Percentiles rank a stretch among this genome's conserved stretches.
Conservation (phyloP, 768 basidiomycete genomes). For the Lentinula lateritia region DNA sequence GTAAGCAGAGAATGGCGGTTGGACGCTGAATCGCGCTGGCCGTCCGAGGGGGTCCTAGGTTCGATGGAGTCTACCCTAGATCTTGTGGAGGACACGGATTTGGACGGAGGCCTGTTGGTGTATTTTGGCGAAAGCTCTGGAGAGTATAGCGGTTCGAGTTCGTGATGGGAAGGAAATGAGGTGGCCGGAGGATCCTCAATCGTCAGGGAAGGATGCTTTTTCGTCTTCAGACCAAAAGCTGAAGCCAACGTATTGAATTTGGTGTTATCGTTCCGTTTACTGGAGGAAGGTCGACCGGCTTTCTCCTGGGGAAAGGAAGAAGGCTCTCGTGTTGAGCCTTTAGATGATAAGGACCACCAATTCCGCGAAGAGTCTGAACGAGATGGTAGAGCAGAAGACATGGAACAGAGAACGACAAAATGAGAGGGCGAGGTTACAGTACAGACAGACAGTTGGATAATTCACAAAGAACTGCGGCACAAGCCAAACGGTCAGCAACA, state of each 20-base stretch:
- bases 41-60: slow-evolving; percentile 51
- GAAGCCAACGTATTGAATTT: slow-evolving; percentile 53
- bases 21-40: slow-evolving; percentile 21
- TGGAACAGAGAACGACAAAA: slow-evolving; percentile 15
- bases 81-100: slow-evolving; percentile 52
- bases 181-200: slow-evolving; percentile 43
- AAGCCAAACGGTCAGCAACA: not conserved
- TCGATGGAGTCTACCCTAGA: slow-evolving; percentile 51
- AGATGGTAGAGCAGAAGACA: slow-evolving; percentile 28
- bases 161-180: slow-evolving; percentile 12
- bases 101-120: slow-evolving; percentile 40
- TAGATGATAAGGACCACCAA: slow-evolving; percentile 40
- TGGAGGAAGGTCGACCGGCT: slow-evolving; percentile 13
- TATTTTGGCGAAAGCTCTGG: slow-evolving; percentile 18
- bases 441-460: not conserved
- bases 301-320: slow-evolving; percentile 25
- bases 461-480: slow-evolving; percentile 1
- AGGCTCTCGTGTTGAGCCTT: slow-evolving; percentile 24
- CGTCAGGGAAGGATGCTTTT: slow-evolving; percentile 48
- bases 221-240: slow-evolving; percentile 60
- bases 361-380: slow-evolving; percentile 28
- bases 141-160: slow-evolving; percentile 8
- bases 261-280: slow-evolving; percentile 22
- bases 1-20: slow-evolving; percentile 52
- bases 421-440: slow-evolving; percentile 14